Conservation (phyloP, 306 rosid genomes). For the Casuarina equisetifolia region DNA sequence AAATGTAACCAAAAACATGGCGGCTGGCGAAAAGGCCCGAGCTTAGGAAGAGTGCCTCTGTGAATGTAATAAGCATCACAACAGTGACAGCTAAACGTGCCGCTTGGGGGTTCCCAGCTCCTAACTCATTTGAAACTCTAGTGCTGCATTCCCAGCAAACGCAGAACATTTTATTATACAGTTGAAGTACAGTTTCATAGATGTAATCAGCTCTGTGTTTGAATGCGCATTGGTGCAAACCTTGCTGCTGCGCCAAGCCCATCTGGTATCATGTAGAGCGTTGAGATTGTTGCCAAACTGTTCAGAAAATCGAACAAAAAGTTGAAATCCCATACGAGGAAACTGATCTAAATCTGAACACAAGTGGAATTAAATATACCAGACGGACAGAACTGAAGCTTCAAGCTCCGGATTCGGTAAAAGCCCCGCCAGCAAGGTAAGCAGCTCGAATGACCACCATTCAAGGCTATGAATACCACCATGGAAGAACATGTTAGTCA, state of each 20-base stretch:
- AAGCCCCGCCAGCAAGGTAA: constrained; percentile 61
- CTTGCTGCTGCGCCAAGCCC: constrained; percentile 77
- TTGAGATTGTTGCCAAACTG: constrained; percentile 62
- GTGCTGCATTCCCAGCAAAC: constrained; percentile 38
- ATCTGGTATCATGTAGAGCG: constrained; percentile 60
- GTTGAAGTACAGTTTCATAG: neutral
- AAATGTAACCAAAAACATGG: constrained; percentile 49
- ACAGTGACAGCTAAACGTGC: constrained; percentile 53
- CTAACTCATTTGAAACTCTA: constrained; percentile 76
- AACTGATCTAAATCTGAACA: neutral
- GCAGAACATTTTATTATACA: neutral
- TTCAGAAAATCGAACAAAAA: constrained; percentile 10
- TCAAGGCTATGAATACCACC: constrained; percentile 46
- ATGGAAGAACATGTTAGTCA: neutral
- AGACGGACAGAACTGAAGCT: constrained; percentile 73
- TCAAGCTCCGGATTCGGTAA: constrained; percentile 82
- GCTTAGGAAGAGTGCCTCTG: constrained; percentile 41
- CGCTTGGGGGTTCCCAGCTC: constrained; percentile 59
- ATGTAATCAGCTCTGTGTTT: neutral
- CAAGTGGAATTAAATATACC: constrained; percentile 37
- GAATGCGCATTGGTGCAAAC: constrained; percentile 28
- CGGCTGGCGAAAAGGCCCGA: constrained; percentile 48
- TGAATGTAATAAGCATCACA: constrained; percentile 37
- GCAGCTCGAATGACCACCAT: constrained; percentile 76
- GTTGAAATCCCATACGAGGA: neutral